Evolutionary conservation across 345 rosid species (phyloP).

Genomic region (Salix udensis): DNA sequence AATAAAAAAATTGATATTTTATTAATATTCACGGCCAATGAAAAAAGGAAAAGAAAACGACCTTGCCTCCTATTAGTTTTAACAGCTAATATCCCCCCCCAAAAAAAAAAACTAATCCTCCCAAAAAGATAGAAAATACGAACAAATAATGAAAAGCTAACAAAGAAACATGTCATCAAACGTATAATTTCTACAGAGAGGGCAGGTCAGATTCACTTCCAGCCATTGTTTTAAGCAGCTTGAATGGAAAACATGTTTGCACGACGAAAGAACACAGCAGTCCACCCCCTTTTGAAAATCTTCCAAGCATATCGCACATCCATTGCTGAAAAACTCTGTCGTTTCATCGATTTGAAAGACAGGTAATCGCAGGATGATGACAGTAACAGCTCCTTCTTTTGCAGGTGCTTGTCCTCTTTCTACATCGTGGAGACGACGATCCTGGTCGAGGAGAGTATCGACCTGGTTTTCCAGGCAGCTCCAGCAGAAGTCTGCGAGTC

Average conservation of each 20-base stretch:
- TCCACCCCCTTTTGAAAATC: not conserved
- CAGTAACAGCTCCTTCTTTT: not conserved
- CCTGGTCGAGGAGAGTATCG: not conserved
- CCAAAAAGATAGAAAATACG: not conserved
- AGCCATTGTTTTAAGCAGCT: constrained; percentile 10
- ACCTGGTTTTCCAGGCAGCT: not conserved
- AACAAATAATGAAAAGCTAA: not conserved
- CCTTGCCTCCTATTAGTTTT: not conserved
- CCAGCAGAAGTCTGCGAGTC: not conserved
- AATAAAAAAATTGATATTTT: too few species aligned
- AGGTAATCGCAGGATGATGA: not conserved
- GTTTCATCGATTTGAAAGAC: not conserved
- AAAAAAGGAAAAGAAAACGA: too few species aligned
- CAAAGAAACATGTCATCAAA: not conserved
- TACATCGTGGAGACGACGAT: not conserved
- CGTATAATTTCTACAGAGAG: not conserved
- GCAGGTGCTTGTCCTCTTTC: not conserved
- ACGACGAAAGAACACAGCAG: constrained; percentile 4
- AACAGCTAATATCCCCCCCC: too few species aligned
- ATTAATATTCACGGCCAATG: too few species aligned
- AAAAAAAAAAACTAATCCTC: not conserved
- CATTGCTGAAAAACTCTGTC: not conserved
- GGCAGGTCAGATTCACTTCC: constrained; percentile 3
- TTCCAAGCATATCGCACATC: constrained; percentile 19
- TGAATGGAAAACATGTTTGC: constrained; percentile 3